These are phyloP conservation scores for Kwoniella dejecticola DNA, from an alignment of 768 basidiomycete species.

Conservation along the genomic window DNA sequence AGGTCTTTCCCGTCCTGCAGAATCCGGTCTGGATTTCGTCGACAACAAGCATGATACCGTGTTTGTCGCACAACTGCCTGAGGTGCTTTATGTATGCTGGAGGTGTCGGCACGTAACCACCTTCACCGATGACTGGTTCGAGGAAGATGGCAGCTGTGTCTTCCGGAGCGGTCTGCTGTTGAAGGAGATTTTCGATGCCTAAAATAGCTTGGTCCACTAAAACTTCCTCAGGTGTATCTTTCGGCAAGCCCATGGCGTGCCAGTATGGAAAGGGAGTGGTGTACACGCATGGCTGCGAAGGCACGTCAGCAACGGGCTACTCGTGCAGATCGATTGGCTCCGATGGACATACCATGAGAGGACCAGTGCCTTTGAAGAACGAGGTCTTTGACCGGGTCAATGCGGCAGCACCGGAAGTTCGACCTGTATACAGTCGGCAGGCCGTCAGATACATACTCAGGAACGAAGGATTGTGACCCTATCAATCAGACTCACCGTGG, in stretches of 20 bases:
- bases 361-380: slow-evolving; percentile 75
- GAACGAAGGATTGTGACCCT: not conserved
- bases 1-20: slow-evolving; percentile 73
- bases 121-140: slow-evolving; percentile 92
- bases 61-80: slow-evolving; percentile 76
- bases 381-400: slow-evolving; percentile 90
- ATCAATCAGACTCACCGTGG: slow-evolving; percentile 63
- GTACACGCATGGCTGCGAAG: slow-evolving; percentile 60
- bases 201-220: slow-evolving; percentile 70
- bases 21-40: slow-evolving; percentile 74
- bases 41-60: slow-evolving; percentile 71
- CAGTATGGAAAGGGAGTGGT: slow-evolving; percentile 86
- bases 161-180: slow-evolving; percentile 76
- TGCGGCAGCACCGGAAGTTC: slow-evolving; percentile 93
- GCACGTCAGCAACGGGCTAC: not conserved
- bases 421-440: slow-evolving; percentile 37
- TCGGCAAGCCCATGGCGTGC: slow-evolving; percentile 73
- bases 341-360: slow-evolving; percentile 70
- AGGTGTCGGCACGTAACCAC: slow-evolving; percentile 90
- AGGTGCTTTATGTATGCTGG: slow-evolving; percentile 75
- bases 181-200: slow-evolving; percentile 75
- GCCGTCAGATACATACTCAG: too few relatives aligned
- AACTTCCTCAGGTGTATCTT: slow-evolving; percentile 62
- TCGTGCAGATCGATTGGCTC: not conserved
- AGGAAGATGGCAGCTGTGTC: slow-evolving; percentile 92